Percentiles rank a stretch among this genome's conserved stretches.
Evolutionary conservation across 2,329 filamentous ascomycete species (phyloP).

Genomic region (Pseudogymnoascus sp.): DNA sequence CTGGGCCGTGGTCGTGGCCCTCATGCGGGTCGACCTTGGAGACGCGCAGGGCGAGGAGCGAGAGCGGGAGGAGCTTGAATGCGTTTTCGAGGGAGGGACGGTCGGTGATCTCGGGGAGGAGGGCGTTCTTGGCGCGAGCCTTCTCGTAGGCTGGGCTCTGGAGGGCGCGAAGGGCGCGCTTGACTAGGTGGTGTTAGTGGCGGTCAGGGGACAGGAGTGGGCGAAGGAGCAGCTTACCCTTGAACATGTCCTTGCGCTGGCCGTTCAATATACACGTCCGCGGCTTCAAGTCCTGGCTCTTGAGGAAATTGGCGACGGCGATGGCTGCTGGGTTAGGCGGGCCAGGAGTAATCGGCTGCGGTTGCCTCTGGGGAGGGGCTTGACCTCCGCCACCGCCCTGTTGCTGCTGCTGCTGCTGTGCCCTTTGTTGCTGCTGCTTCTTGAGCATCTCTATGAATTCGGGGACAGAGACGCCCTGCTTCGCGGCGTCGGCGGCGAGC

Average conservation of each 20-base stretch:
- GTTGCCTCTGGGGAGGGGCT: slow-evolving; percentile 41
- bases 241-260: slow-evolving; percentile 97
- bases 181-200: slow-evolving; percentile 52
- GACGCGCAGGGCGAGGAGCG: slow-evolving; percentile 86
- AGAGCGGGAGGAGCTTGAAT: slow-evolving; percentile 92
- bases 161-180: slow-evolving; percentile 86
- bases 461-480: slow-evolving; percentile 75
- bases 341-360: slow-evolving; percentile 64
- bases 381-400: slow-evolving; percentile 16
- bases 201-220: neutral
- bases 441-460: slow-evolving; percentile 71
- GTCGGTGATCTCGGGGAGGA: slow-evolving; percentile 82
- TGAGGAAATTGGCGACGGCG: slow-evolving; percentile 82
- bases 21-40: slow-evolving; percentile 72
- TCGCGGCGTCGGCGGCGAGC: slow-evolving; percentile 73
- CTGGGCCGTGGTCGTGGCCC: slow-evolving; percentile 59
- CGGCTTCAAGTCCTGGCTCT: slow-evolving; percentile 75
- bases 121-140: slow-evolving; percentile 80
- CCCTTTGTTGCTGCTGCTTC: slow-evolving; percentile 26
- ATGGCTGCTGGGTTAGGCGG: slow-evolving; percentile 85
- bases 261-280: slow-evolving; percentile 91
- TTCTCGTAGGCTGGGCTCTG: slow-evolving; percentile 86
- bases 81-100: slow-evolving; percentile 83
- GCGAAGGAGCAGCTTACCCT: slow-evolving; percentile 49
- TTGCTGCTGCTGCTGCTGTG: slow-evolving; percentile 28